phyloP scores from a whole-genome alignment of 164 flowering plant genomes.

The Nymphaea thermarum region DNA sequence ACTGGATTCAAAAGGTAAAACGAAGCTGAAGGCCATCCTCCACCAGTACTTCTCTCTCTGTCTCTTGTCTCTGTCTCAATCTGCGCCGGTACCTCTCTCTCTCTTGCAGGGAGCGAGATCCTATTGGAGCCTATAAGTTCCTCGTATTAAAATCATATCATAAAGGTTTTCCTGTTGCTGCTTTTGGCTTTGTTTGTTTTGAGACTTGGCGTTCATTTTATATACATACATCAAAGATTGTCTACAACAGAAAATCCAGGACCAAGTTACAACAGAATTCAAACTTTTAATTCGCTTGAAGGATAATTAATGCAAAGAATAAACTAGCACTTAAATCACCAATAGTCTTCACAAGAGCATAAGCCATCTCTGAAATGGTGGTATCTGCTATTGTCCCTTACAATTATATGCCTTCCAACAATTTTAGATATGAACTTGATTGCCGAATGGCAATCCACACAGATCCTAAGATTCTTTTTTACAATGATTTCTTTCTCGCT shows the following conservation, averaged over 20 bases:
- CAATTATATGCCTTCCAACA: slow-evolving; percentile 29
- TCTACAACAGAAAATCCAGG: neutral
- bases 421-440: slow-evolving; percentile 38
- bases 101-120: neutral
- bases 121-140: neutral
- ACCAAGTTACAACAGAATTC: neutral
- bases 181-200: too few species aligned
- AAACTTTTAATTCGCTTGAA: neutral
- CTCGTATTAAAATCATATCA: neutral
- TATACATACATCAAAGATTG: neutral
- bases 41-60: slow-evolving; percentile 29
- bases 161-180: too few species aligned
- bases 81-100: neutral
- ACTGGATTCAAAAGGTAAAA: slow-evolving; percentile 92
- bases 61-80: slow-evolving; percentile 2
- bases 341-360: slow-evolving; percentile 43
- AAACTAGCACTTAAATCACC: slow-evolving; percentile 15
- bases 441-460: slow-evolving; percentile 43
- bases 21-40: slow-evolving; percentile 58
- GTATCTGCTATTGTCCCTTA: slow-evolving; percentile 37
- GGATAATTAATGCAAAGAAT: too few species aligned
- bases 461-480: slow-evolving; percentile 38
- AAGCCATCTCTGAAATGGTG: slow-evolving; percentile 40
- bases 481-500: slow-evolving; percentile 42
- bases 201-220: too few species aligned